A percentile compares a stretch with the other conserved stretches of the same genome.
Conservation (phyloP, 2,329 filamentous ascomycete species). For the Cladosporium sp. region DNA sequence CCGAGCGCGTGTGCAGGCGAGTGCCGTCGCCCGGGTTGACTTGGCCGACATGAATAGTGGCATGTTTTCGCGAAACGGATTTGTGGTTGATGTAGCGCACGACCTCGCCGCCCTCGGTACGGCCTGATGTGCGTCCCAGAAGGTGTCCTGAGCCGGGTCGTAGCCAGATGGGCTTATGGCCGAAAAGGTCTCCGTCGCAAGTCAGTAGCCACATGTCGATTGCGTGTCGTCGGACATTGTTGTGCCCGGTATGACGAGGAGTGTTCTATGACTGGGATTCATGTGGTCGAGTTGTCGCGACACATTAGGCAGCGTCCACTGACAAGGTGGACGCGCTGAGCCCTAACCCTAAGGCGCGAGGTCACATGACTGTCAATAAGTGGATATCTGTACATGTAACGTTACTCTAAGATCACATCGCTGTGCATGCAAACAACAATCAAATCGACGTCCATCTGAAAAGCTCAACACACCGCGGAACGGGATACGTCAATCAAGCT, state of each 20-base stretch:
- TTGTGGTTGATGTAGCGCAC: slow-evolving; percentile 72
- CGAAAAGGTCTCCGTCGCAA: slow-evolving; percentile 56
- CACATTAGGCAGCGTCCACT: background rate
- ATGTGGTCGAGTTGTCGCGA: background rate
- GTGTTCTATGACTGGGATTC: background rate
- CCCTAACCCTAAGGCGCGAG: background rate
- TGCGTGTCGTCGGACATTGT: background rate
- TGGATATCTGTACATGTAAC: background rate
- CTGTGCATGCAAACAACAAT: background rate
- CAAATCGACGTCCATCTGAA: no score
- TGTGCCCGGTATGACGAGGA: background rate
- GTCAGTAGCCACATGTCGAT: slow-evolving; percentile 55
- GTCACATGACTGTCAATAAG: background rate
- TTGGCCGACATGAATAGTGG: slow-evolving; percentile 70
- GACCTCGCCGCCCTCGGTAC: slow-evolving; percentile 38
- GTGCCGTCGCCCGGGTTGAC: slow-evolving; percentile 65
- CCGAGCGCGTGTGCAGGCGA: slow-evolving; percentile 61
- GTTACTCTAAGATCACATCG: background rate
- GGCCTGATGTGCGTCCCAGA: slow-evolving; percentile 75
- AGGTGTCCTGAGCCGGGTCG: slow-evolving; percentile 82
- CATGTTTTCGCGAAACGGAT: slow-evolving; percentile 84
- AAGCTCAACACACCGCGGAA: no score
- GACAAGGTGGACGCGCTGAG: background rate
- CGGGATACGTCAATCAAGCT: no score
- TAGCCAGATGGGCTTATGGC: slow-evolving; percentile 66